A percentile compares a stretch with the other conserved stretches of the same genome.
phyloP scores from a whole-genome alignment of 2,329 filamentous ascomycete genomes.

The Cyphellophora europaea region DNA sequence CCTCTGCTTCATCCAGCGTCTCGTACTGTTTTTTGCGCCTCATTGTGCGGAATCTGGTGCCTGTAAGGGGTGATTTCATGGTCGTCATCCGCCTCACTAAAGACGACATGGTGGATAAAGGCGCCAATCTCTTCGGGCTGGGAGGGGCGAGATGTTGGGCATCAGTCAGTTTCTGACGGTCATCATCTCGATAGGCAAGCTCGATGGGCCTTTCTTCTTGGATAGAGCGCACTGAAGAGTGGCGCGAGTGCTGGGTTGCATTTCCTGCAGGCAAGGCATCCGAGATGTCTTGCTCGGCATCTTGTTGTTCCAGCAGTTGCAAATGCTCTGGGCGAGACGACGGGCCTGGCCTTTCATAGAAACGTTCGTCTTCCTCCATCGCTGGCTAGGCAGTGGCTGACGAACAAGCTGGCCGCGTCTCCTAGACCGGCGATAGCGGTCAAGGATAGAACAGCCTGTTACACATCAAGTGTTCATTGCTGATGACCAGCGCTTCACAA shows the following conservation, averaged over 20 bases:
- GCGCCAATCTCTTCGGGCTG: background rate
- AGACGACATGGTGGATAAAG: constrained; percentile 9
- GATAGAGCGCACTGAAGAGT: background rate
- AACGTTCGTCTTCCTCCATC: background rate
- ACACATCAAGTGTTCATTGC: no score
- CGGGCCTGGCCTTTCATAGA: background rate
- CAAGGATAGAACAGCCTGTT: no score
- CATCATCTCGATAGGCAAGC: background rate
- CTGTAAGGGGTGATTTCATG: constrained; percentile 10
- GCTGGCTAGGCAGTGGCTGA: no score
- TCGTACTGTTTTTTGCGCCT: constrained; percentile 15
- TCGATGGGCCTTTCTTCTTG: background rate
- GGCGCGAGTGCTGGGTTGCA: background rate
- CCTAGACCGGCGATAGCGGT: no score
- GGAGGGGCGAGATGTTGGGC: background rate
- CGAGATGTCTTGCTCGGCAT: background rate
- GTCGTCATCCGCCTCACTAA: constrained; percentile 15
- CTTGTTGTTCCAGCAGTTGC: background rate
- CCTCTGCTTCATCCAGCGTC: constrained; percentile 11
- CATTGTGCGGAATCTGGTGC: constrained; percentile 8
- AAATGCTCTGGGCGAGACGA: background rate
- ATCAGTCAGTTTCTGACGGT: background rate
- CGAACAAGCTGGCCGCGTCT: no score
- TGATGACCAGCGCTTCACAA: no score
- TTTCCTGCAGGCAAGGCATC: background rate